phyloP scores from a whole-genome alignment of 164 flowering plant species.

The Umbilicus rupestris region DNA sequence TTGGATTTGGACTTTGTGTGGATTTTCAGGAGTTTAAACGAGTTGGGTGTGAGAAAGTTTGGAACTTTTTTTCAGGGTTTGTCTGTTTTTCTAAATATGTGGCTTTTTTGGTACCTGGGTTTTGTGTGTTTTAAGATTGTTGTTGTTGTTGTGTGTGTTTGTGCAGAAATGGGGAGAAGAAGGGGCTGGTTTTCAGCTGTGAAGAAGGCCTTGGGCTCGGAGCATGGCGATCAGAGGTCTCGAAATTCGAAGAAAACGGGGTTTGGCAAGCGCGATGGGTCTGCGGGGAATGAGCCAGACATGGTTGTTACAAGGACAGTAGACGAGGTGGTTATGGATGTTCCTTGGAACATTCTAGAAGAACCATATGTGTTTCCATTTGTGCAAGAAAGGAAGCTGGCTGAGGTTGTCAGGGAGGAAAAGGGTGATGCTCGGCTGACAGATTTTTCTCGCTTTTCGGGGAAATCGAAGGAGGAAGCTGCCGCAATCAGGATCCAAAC shows the following conservation, averaged over 20 bases:
- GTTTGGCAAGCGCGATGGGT: constrained; percentile 22
- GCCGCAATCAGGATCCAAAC: constrained; percentile 77
- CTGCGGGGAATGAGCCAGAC: background rate
- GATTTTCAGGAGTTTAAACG: background rate
- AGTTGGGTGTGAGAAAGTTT: background rate
- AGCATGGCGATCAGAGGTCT: constrained; percentile 41
- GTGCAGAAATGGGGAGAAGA: constrained; percentile 70
- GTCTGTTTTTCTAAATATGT: background rate
- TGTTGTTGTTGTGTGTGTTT: background rate
- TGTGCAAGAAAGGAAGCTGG: constrained; percentile 33
- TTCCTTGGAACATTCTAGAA: constrained; percentile 2
- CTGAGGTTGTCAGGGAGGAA: constrained; percentile 48
- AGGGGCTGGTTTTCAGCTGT: constrained; percentile 78
- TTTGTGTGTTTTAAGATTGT: background rate
- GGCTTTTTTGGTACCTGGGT: background rate
- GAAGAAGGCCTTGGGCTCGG: constrained; percentile 70
- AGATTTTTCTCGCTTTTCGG: constrained; percentile 25
- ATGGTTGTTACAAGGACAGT: background rate
- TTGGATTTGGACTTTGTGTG: background rate
- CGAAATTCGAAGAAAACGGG: constrained; percentile 49
- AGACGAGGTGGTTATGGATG: background rate
- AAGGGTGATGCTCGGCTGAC: constrained; percentile 55
- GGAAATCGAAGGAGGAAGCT: constrained; percentile 58
- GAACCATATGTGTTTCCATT: constrained; percentile 11
- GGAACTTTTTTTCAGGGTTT: background rate